A percentile compares a stretch with the other conserved stretches of the same genome.
Evolutionary conservation across 2,329 filamentous ascomycete genomes (phyloP).

Genomic region (Microsporum canis): DNA sequence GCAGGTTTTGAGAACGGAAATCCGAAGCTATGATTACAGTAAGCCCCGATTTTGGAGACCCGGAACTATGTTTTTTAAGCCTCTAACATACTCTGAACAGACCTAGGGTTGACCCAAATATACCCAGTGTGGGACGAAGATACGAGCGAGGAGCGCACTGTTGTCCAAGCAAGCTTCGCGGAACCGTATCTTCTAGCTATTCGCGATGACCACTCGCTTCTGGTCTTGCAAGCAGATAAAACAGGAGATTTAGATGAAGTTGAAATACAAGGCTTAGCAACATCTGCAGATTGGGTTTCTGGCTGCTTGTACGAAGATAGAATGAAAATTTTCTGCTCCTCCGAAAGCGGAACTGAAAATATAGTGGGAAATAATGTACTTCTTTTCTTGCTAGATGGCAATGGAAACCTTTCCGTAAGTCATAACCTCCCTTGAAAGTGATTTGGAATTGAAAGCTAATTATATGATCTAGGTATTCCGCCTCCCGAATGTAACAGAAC

Average conservation of each 20-base stretch:
- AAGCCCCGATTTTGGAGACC: slow-evolving; percentile 29
- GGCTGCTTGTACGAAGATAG: slow-evolving; percentile 72
- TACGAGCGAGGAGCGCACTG: slow-evolving; percentile 64
- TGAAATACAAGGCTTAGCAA: slow-evolving; percentile 48
- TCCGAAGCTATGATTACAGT: slow-evolving; percentile 85
- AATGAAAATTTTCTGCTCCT: slow-evolving; percentile 42
- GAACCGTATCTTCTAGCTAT: slow-evolving; percentile 79
- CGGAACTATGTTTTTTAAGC: neutral
- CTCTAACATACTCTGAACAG: slow-evolving; percentile 32
- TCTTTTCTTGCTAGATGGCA: slow-evolving; percentile 64
- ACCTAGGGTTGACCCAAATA: slow-evolving; percentile 81
- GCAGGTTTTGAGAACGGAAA: slow-evolving; percentile 75
- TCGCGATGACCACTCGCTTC: slow-evolving; percentile 69
- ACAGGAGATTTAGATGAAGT: slow-evolving; percentile 79
- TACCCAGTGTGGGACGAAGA: slow-evolving; percentile 88
- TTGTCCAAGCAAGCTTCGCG: slow-evolving; percentile 68
- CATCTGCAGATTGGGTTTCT: slow-evolving; percentile 63
- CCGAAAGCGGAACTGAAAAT: slow-evolving; percentile 15
- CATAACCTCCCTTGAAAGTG: neutral
- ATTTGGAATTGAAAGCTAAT: neutral
- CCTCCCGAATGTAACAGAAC: slow-evolving; percentile 58
- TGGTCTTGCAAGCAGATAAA: slow-evolving; percentile 66
- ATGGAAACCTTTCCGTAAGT: slow-evolving; percentile 53
- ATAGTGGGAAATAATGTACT: slow-evolving; percentile 40
- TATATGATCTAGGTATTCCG: slow-evolving; percentile 53